A percentile compares a stretch with the other conserved stretches of the same genome.
These are phyloP conservation scores for Ganoderma lucidum DNA, from an alignment of 1,284 basidiomycete species.

Conservation along the genomic window DNA sequence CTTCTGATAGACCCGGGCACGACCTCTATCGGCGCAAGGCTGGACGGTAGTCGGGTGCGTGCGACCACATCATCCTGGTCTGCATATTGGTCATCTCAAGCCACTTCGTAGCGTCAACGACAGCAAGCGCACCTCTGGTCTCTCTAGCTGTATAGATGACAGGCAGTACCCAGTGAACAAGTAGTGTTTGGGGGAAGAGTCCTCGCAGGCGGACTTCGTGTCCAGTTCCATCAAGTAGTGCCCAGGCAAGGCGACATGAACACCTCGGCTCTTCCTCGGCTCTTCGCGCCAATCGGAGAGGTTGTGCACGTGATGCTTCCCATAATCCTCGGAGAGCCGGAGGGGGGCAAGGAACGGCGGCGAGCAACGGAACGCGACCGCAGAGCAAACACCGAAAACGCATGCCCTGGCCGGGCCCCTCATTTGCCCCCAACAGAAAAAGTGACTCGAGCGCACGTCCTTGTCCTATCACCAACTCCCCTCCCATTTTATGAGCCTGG, in stretches of 20 bases:
- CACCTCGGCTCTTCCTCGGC: not conserved
- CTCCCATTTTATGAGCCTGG: not conserved
- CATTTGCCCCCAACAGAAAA: conserved; percentile 15
- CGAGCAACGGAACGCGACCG: conserved; percentile 29
- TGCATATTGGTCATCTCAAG: conserved; percentile 18
- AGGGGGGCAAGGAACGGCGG: conserved; percentile 16
- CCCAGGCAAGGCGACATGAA: not conserved
- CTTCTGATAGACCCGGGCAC: conserved; percentile 21
- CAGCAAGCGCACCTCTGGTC: not conserved
- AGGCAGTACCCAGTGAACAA: no score
- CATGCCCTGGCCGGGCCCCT: conserved; percentile 10
- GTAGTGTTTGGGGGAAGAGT: no score
- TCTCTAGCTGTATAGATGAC: not conserved
- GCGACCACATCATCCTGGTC: conserved; percentile 26
- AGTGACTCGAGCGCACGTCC: conserved; percentile 13
- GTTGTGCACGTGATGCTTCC: conserved; percentile 22
- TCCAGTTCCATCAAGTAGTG: not conserved
- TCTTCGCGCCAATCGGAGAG: conserved; percentile 11
- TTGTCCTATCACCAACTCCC: conserved; percentile 7
- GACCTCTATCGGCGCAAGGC: conserved; percentile 24
- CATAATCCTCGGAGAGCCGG: conserved; percentile 21
- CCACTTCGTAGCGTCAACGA: not conserved
- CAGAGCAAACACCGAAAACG: conserved; percentile 15
- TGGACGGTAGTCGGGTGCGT: conserved; percentile 31
- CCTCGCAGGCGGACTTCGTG: not conserved